Evolutionary conservation across 1,284 basidiomycete genomes (phyloP).

Genomic region (Leccinum griseonigrum): DNA sequence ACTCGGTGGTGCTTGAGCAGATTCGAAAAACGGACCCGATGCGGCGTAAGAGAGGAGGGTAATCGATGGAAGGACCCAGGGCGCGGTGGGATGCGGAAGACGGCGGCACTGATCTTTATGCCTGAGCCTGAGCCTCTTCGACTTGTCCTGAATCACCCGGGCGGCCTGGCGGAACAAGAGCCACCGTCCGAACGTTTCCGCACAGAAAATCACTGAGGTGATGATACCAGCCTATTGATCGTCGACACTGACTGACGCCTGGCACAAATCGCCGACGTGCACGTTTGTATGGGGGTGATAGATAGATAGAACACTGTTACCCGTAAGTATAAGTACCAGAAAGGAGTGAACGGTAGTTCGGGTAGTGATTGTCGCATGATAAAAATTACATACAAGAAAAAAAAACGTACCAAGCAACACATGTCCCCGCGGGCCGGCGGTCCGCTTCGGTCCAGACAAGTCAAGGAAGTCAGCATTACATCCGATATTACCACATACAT

Average conservation of each 20-base stretch:
- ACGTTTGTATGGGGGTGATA: constrained; percentile 4
- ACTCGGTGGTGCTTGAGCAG: background rate
- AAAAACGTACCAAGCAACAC: background rate
- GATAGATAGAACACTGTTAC: background rate
- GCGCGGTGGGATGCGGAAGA: background rate
- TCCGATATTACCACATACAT: background rate
- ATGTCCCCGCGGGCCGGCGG: background rate
- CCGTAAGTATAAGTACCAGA: background rate
- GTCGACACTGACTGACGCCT: background rate
- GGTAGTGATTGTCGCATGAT: background rate
- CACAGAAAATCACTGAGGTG: background rate
- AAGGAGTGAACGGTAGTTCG: background rate
- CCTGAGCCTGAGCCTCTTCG: background rate
- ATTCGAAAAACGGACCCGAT: background rate
- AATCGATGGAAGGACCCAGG: background rate
- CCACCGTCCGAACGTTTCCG: background rate
- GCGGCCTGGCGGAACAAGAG: background rate
- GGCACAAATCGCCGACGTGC: background rate
- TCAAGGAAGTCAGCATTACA: background rate
- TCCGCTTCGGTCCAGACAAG: background rate
- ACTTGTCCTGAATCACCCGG: background rate
- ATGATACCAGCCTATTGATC: background rate
- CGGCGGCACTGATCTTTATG: background rate
- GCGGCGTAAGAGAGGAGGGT: background rate
- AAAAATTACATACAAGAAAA: background rate